Evolutionary conservation across 2,329 filamentous ascomycete genomes (phyloP).

Genomic region (Sarocladiaceae sp.): DNA sequence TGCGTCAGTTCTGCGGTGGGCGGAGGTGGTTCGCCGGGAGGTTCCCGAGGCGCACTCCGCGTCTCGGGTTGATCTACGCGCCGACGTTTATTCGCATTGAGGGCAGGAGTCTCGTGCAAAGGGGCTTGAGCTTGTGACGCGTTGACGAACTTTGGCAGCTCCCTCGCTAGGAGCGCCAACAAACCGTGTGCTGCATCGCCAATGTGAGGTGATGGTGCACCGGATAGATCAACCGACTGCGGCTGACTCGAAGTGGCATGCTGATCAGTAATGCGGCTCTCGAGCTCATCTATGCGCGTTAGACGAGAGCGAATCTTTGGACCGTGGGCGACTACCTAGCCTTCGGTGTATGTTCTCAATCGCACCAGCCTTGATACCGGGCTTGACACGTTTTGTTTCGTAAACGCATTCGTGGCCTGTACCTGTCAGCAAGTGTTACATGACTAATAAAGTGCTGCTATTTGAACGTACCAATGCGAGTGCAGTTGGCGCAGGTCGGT

Average conservation of each 20-base stretch:
- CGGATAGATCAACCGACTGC: too few relatives aligned
- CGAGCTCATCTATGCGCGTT: background rate
- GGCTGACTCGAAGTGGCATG: background rate
- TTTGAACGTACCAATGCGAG: background rate
- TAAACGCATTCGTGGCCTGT: background rate
- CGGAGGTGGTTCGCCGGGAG: background rate
- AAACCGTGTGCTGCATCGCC: background rate
- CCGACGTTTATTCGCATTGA: background rate
- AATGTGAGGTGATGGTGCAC: background rate
- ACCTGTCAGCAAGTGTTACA: background rate
- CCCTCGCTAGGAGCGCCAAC: background rate
- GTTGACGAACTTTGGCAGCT: background rate
- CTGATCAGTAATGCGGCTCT: background rate
- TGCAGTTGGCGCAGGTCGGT: background rate
- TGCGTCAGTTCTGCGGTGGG: background rate
- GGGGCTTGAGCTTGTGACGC: background rate
- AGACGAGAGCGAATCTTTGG: background rate
- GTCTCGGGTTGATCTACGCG: background rate
- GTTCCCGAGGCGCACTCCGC: background rate
- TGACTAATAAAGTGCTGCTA: background rate
- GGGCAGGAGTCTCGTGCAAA: background rate
- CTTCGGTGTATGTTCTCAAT: constrained; percentile 3
- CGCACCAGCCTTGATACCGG: constrained; percentile 4
- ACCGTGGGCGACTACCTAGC: background rate
- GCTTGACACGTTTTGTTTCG: constrained; percentile 2